Conservation (phyloP, 768 basidiomycete genomes). For the Phaeotremella skinneri region DNA sequence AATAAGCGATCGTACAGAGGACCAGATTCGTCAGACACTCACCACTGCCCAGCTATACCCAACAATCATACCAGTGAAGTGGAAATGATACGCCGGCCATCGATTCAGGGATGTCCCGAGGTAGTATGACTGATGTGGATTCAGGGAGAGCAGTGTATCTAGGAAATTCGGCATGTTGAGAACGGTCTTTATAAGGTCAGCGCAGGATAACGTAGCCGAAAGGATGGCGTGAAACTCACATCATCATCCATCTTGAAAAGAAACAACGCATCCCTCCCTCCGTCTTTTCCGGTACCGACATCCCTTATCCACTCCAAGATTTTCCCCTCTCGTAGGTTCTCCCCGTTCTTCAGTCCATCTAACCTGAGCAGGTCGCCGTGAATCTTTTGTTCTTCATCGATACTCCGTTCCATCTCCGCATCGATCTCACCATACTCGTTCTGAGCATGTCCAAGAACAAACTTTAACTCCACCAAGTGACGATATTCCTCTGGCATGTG, state of each 20-base stretch:
- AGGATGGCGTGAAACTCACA: slow-evolving; percentile 15
- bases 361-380: slow-evolving; percentile 26
- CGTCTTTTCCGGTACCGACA: slow-evolving; percentile 15
- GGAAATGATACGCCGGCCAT: slow-evolving; percentile 29
- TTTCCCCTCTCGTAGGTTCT: slow-evolving; percentile 14
- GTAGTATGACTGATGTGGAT: slow-evolving; percentile 19
- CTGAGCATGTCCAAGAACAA: not conserved
- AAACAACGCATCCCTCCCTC: slow-evolving; percentile 23
- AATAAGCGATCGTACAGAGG: no score
- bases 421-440: slow-evolving; percentile 7
- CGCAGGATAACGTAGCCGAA: not conserved
- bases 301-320: slow-evolving; percentile 11
- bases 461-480: slow-evolving; percentile 2
- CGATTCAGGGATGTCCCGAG: slow-evolving; percentile 29
- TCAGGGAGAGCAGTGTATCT: slow-evolving; percentile 23
- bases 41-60: slow-evolving; percentile 30
- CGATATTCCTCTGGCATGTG: not conserved
- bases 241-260: slow-evolving; percentile 38
- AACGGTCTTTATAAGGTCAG: slow-evolving; percentile 22
- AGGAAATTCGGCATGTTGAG: slow-evolving; percentile 26
- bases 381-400: slow-evolving; percentile 17
- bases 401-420: slow-evolving; percentile 7
- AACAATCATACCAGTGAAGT: slow-evolving; percentile 31
- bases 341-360: slow-evolving; percentile 10
- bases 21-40: no score